Evolutionary conservation across 805 yeast genomes (phyloP).

Genomic region (Pichia deserticola): DNA sequence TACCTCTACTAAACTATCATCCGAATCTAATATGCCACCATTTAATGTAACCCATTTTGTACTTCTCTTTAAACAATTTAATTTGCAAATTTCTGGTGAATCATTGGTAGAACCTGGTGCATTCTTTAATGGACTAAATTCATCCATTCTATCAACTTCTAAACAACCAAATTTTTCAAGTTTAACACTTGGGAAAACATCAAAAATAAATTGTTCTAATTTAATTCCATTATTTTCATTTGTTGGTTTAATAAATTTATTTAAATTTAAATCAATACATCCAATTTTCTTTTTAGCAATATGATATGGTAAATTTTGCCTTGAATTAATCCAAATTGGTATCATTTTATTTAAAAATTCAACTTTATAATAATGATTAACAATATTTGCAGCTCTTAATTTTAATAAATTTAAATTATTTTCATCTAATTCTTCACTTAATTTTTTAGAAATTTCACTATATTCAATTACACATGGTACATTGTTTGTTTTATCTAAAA

Average conservation of each 20-base stretch:
- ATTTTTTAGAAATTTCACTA: slow-evolving; percentile 74
- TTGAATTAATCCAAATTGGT: slow-evolving; percentile 63
- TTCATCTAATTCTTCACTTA: slow-evolving; percentile 56
- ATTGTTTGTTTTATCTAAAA: slow-evolving; percentile 45
- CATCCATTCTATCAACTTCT: slow-evolving; percentile 79
- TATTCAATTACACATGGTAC: slow-evolving; percentile 92
- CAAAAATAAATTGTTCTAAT: slow-evolving; percentile 94
- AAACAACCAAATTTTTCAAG: slow-evolving; percentile 75
- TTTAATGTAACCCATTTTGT: slow-evolving; percentile 63
- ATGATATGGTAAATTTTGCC: slow-evolving; percentile 78
- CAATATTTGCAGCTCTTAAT: slow-evolving; percentile 93
- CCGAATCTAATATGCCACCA: slow-evolving; percentile 55
- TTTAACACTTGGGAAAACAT: slow-evolving; percentile 77
- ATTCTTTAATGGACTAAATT: slow-evolving; percentile 92
- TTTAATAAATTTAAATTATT: slow-evolving; percentile 49
- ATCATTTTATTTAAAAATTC: slow-evolving; percentile 55
- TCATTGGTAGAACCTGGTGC: slow-evolving; percentile 78
- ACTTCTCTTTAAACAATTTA: slow-evolving; percentile 56
- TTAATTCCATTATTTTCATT: slow-evolving; percentile 81
- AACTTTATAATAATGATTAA: slow-evolving; percentile 89
- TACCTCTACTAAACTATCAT: slow-evolving; percentile 59
- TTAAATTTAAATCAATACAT: slow-evolving; percentile 39
- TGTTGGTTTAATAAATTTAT: slow-evolving; percentile 47
- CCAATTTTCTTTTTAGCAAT: slow-evolving; percentile 84
- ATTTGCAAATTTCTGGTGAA: slow-evolving; percentile 75